Base-by-base conservation (phyloP, 768 basidiomycete genomes). In the Auricularia auricula-judae region DNA sequence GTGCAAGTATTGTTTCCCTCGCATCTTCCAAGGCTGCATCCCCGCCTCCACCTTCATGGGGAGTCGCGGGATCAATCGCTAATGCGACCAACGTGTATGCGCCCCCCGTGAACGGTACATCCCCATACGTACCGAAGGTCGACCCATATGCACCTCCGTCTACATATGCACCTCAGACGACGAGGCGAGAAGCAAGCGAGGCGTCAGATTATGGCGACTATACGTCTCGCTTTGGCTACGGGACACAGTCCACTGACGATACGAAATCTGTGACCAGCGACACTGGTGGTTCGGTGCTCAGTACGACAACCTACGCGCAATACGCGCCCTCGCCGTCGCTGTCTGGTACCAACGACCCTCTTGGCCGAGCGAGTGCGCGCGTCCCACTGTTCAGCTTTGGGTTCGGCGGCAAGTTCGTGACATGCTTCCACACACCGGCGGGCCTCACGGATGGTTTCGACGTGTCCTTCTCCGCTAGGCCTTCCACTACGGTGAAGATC, bases 361-460 rank as follows among this genome's bases (percentile, higher is more conserved):
- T 93, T 2, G 86, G 87, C 35, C 83, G 91, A 54, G 86, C 87
- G 4, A 79, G 86, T 2, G 83, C 82, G 63, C 84, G 85, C 43
- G 84, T 86, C 8, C 95, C 95, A 0, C 79, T 97, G 35, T 78
- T 95, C 63, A 88, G 85, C 66, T 97, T 98, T 70, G 96, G 96
- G 0, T 94, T 95, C 70, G 93, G 93, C n/a, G 95, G 95, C 11
- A 89, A 88, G 70, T 70, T 98, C 65, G 82, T 95, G 8, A 87
- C 91, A 7, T 95, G 91, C 73, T 97, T 96, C 78, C 93, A 91
- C 68, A 82, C 84, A 36, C 80, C 83, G 62, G 77, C 82, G 12
- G 82, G 84, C 16, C 73, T 88, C 71, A 84, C 79, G 72, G 85
- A 87, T 21, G 87, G 89, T 53, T 87, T 91, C 72, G 88, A 92